phyloP scores from a whole-genome alignment of 495 filamentous ascomycete species.

The Glonium stellatum region DNA sequence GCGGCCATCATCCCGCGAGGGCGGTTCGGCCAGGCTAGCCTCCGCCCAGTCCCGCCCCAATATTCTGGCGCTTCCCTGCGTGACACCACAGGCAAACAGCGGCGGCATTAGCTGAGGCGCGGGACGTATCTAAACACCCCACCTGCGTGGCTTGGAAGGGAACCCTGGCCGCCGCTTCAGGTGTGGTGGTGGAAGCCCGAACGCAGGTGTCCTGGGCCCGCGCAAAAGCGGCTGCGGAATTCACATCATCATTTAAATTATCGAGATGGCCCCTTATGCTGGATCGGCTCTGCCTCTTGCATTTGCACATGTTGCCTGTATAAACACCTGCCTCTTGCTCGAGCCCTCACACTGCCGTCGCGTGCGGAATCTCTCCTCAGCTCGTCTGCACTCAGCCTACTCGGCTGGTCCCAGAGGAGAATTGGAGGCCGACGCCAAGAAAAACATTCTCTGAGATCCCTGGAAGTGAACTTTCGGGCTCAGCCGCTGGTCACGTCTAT shows the following conservation, averaged over 20 bases:
- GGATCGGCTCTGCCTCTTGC: not conserved
- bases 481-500: not conserved
- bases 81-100: conserved; percentile 7
- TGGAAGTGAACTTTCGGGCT: conserved; percentile 16
- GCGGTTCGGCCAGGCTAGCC: conserved; percentile 18
- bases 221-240: not conserved
- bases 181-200: conserved; percentile 2
- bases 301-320: conserved; percentile 7
- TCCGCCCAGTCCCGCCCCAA: conserved; percentile 9
- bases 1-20: conserved; percentile 15
- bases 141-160: conserved; percentile 21
- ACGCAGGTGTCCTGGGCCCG: conserved; percentile 2
- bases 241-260: conserved; percentile 13
- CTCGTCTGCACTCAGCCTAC: conserved; percentile 1
- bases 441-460: conserved; percentile 10
- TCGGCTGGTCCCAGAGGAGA: conserved; percentile 5
- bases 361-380: not conserved
- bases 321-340: conserved; percentile 7
- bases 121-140: conserved; percentile 23
- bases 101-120: conserved; percentile 16
- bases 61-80: conserved; percentile 14
- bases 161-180: not conserved
- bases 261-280: conserved; percentile 9
- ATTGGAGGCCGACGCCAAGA: conserved; percentile 15
- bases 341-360: conserved; percentile 5